Percentiles rank a stretch among this genome's conserved stretches.
Conservation (phyloP, 179 eudicot species). For the Heliamphora pulchella region DNA sequence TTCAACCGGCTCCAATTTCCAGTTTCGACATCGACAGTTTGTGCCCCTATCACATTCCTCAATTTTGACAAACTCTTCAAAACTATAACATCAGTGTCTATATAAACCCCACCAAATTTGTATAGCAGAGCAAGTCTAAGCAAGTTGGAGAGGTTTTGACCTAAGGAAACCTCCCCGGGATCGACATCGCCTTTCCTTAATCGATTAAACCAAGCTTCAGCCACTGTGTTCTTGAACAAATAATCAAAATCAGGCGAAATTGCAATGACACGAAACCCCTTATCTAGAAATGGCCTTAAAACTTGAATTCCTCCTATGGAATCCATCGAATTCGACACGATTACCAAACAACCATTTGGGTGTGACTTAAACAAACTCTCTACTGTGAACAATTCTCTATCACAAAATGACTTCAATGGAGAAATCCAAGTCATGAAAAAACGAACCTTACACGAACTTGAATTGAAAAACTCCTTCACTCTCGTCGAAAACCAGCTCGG, state of each 20-base stretch:
- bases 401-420: slow-evolving; percentile 48
- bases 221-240: slow-evolving; percentile 68
- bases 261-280: slow-evolving; percentile 41
- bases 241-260: slow-evolving; percentile 62
- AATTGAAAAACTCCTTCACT: slow-evolving; percentile 40
- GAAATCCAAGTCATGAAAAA: slow-evolving; percentile 98
- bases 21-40: slow-evolving; percentile 45
- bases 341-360: slow-evolving; percentile 62
- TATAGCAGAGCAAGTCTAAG: slow-evolving; percentile 65
- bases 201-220: slow-evolving; percentile 47
- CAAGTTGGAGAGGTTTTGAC: slow-evolving; percentile 84
- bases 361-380: slow-evolving; percentile 66
- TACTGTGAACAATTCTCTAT: slow-evolving; percentile 45
- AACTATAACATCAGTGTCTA: slow-evolving; percentile 80
- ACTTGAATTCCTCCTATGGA: slow-evolving; percentile 40
- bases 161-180: slow-evolving; percentile 61
- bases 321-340: slow-evolving; percentile 65
- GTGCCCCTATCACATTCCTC: slow-evolving; percentile 69
- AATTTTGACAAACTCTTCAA: slow-evolving; percentile 40
- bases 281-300: slow-evolving; percentile 44
- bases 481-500: slow-evolving; percentile 30
- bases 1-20: slow-evolving; percentile 69
- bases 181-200: slow-evolving; percentile 43
- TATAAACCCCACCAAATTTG: slow-evolving; percentile 76
- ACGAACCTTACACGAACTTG: slow-evolving; percentile 40